Conservation (phyloP, 495 filamentous ascomycete species). For the Filosporella fistucella region DNA sequence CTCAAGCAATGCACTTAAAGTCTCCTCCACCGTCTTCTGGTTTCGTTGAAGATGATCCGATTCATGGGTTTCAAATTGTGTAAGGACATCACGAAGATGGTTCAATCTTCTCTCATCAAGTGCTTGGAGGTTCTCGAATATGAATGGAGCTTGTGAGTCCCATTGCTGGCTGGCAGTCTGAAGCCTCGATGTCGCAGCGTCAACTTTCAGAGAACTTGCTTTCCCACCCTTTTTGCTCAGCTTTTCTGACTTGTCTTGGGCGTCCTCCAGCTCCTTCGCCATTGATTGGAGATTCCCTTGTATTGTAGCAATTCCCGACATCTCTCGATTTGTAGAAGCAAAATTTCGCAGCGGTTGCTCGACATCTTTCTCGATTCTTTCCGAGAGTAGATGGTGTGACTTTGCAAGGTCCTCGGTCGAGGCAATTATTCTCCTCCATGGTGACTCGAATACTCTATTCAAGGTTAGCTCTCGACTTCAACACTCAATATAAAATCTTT, state of each 20-base stretch:
- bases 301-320: slow-evolving; percentile 79
- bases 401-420: slow-evolving; percentile 75
- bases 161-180: slow-evolving; percentile 79
- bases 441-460: slow-evolving; percentile 76
- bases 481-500: slow-evolving; percentile 29
- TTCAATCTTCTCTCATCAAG: slow-evolving; percentile 87
- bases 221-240: slow-evolving; percentile 74
- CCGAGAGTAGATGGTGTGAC: slow-evolving; percentile 78
- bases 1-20: slow-evolving; percentile 80
- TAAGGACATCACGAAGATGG: slow-evolving; percentile 87
- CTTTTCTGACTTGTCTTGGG: slow-evolving; percentile 86
- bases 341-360: slow-evolving; percentile 79
- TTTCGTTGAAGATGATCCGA: slow-evolving; percentile 79
- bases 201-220: slow-evolving; percentile 74
- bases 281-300: slow-evolving; percentile 74
- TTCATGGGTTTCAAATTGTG: slow-evolving; percentile 90
- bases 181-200: slow-evolving; percentile 66
- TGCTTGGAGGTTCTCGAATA: slow-evolving; percentile 91
- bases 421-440: slow-evolving; percentile 88
- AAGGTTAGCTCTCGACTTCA: slow-evolving; percentile 17
- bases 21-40: slow-evolving; percentile 72
- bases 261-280: slow-evolving; percentile 78
- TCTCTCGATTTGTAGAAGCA: slow-evolving; percentile 67
- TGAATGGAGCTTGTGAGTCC: slow-evolving; percentile 93
- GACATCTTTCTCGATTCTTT: slow-evolving; percentile 86